These are phyloP conservation scores for Russula foetens DNA, from an alignment of 768 basidiomycete genomes.

Conservation along the genomic window DNA sequence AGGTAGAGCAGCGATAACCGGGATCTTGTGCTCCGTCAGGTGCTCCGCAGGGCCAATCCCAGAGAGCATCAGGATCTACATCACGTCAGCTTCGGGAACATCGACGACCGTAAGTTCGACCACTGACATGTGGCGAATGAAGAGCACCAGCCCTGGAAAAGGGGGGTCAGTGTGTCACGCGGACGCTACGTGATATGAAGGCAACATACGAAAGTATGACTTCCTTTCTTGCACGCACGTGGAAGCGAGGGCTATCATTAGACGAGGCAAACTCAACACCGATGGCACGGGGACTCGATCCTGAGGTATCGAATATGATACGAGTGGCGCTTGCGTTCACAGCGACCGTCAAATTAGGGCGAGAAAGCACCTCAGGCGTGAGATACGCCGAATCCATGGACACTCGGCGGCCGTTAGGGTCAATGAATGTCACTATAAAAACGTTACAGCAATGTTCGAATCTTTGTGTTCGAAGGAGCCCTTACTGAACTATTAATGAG, in stretches of 20 bases:
- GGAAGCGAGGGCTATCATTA: slow-evolving; percentile 34
- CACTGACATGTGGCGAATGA: slow-evolving; percentile 48
- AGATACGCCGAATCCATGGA: slow-evolving; percentile 63
- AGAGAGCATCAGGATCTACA: slow-evolving; percentile 58
- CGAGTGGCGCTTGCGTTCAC: slow-evolving; percentile 49
- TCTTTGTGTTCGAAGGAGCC: neutral
- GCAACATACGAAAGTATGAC: slow-evolving; percentile 50
- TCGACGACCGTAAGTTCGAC: neutral
- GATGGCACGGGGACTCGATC: slow-evolving; percentile 37
- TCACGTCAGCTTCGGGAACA: slow-evolving; percentile 2
- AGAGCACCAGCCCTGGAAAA: slow-evolving; percentile 47
- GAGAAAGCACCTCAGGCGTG: slow-evolving; percentile 50
- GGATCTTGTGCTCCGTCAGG: slow-evolving; percentile 44
- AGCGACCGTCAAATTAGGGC: slow-evolving; percentile 58
- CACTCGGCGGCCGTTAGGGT: slow-evolving; percentile 43
- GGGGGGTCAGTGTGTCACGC: neutral
- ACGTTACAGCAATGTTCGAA: slow-evolving; percentile 16
- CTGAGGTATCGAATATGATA: slow-evolving; percentile 38
- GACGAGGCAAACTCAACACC: slow-evolving; percentile 50
- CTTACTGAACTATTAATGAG: slow-evolving; percentile 26
- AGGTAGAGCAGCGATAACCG: slow-evolving; percentile 52
- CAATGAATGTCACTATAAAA: slow-evolving; percentile 61
- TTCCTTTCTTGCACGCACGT: slow-evolving; percentile 45
- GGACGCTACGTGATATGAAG: neutral
- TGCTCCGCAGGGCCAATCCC: slow-evolving; percentile 66